These are phyloP conservation scores for Eimeria acervulina DNA, from an alignment of 169 alveolate genomes.

Conservation along the genomic window DNA sequence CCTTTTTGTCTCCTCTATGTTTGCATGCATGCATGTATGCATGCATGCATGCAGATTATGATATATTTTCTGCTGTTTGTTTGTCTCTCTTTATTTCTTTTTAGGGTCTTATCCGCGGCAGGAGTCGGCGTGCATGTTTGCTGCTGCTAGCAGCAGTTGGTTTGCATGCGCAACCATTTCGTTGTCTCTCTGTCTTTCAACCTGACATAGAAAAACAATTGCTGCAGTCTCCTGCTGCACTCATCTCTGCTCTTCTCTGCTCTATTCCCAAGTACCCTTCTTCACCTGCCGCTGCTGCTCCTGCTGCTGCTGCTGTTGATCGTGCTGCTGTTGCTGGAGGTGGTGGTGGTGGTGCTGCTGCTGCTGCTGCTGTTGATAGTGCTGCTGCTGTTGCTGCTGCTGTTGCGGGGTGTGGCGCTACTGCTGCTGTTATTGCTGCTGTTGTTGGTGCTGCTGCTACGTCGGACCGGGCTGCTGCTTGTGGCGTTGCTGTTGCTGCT, in stretches of 20 bases:
- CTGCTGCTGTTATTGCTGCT: background rate
- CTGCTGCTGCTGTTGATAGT: background rate
- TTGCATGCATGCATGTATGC: background rate
- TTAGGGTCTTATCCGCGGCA: conserved; percentile 23
- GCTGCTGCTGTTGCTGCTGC: conserved; percentile 35
- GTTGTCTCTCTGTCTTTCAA: conserved; percentile 32
- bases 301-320: background rate
- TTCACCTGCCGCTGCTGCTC: background rate
- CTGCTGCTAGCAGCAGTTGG: conserved; percentile 66
- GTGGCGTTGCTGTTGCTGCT: background rate
- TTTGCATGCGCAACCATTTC: conserved; percentile 25
- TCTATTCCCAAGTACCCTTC: conserved; percentile 31
- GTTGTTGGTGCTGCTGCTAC: background rate
- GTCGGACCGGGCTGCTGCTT: background rate
- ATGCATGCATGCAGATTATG: background rate
- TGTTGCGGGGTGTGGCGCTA: background rate
- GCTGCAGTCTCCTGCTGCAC: conserved; percentile 52
- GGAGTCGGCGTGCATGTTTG: conserved; percentile 57
- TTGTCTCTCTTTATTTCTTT: background rate
- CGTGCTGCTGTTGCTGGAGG: background rate
- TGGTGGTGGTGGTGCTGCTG: background rate
- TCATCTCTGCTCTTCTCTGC: conserved; percentile 54
- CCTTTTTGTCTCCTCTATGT: background rate
- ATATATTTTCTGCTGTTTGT: background rate
- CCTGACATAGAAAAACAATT: conserved; percentile 24